Percentiles rank a stretch among this genome's conserved stretches.
These are phyloP conservation scores for Stachybotrys chlorohalonatus DNA, from an alignment of 2,329 filamentous ascomycete genomes.

Conservation along the genomic window DNA sequence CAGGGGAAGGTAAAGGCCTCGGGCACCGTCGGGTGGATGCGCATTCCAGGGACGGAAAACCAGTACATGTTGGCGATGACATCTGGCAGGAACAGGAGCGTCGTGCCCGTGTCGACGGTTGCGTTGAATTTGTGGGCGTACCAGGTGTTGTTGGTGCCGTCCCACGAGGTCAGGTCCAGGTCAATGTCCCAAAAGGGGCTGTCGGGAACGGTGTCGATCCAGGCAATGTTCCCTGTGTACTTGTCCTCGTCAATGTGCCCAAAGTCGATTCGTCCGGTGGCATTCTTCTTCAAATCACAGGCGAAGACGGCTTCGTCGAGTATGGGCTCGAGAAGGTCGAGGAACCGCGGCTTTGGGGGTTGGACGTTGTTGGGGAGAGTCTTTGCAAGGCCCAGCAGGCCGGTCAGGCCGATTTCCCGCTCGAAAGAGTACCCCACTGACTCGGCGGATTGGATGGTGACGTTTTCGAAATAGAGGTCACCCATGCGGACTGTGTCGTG, in stretches of 20 bases:
- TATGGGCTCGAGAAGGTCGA: conserved; percentile 32
- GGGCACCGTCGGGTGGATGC: conserved; percentile 31
- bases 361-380: conserved; percentile 32
- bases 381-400: conserved; percentile 44
- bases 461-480: conserved; percentile 30
- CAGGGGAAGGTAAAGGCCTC: conserved; percentile 52
- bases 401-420: conserved; percentile 31
- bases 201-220: conserved; percentile 23
- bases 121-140: conserved; percentile 37
- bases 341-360: conserved; percentile 32
- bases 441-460: conserved; percentile 40
- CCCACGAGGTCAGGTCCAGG: conserved; percentile 39
- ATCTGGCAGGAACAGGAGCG: conserved; percentile 52
- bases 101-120: conserved; percentile 62
- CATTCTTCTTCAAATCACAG: conserved; percentile 38
- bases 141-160: conserved; percentile 39
- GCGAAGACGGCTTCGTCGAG: conserved; percentile 36
- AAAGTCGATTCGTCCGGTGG: conserved; percentile 41
- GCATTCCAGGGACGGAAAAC: conserved; percentile 39
- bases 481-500: conserved; percentile 39
- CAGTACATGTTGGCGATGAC: conserved; percentile 53
- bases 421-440: conserved; percentile 34
- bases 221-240: conserved; percentile 31
- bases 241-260: conserved; percentile 34
- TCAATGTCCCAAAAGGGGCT: conserved; percentile 30